Evolutionary conservation across 257 asterid genomes (phyloP).

Genomic region (Solanum clarkiae): DNA sequence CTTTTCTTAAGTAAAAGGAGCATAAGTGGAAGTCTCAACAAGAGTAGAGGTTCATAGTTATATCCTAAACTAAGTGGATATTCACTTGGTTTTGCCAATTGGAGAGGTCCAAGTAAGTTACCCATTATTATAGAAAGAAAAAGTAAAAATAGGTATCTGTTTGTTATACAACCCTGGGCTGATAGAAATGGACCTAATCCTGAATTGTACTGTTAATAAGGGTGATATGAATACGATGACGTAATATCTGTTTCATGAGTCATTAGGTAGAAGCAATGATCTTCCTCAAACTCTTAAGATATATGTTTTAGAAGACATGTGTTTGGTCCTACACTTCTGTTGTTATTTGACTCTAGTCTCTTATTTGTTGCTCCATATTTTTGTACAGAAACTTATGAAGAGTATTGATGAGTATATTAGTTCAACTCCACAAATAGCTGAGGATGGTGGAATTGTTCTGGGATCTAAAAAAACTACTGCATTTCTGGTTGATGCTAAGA

Average conservation of each 20-base stretch:
- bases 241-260: neutral
- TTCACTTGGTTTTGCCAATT: neutral
- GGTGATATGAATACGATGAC: neutral
- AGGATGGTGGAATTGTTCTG: slow-evolving; percentile 84
- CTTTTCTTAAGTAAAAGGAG: neutral
- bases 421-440: slow-evolving; percentile 92
- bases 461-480: slow-evolving; percentile 72
- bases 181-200: neutral
- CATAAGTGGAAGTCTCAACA: neutral
- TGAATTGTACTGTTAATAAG: neutral
- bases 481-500: slow-evolving; percentile 63
- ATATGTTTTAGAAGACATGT: neutral
- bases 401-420: slow-evolving; percentile 72
- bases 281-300: neutral
- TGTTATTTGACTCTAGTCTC: neutral
- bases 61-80: neutral
- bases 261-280: neutral
- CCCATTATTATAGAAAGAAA: neutral
- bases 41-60: neutral
- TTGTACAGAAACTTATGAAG: slow-evolving; percentile 59
- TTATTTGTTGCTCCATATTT: neutral
- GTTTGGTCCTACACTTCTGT: neutral
- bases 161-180: neutral
- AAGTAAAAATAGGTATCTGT: neutral
- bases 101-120: neutral